Base-by-base conservation (phyloP, 176 grass and related monocot species). In the Oropetium thomaeum region DNA sequence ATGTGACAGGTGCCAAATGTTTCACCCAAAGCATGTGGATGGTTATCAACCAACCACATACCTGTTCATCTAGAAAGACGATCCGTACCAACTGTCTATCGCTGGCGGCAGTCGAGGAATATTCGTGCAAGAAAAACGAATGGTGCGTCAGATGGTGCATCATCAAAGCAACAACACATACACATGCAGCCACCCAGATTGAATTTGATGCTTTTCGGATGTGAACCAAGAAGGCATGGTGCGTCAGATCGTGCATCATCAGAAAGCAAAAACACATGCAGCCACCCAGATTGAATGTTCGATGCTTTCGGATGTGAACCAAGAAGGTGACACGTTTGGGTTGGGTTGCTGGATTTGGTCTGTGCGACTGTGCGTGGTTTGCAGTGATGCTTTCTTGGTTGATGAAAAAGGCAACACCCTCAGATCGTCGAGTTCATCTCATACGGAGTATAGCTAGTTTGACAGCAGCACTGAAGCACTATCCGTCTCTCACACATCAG, bases 71-170 rank as follows among this genome's bases (percentile, higher is more conserved):
- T 75, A 68, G 69, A 74, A 80, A 19, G 40, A 37, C 0, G 1
- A 23, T 23, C 10, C 11, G 6, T 48, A 40, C 26, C 40, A 34
- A 58, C 6, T 19, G 29, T 15, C 47, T 25, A 75, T 55, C 32
- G 35, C n/a, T n/a, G 59, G n/a, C 29, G 37, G 61, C 27, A 19
- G 62, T 5, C n/a, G 34, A 30, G 22, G 32, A n/a, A 58, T 13
- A 39, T 25, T 35, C 11, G 47, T 4, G 62, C 5, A 7, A 44
- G 45, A 32, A 74, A 53, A 65, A 39, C 63, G 38, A 17, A 67
- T 59, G 35, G 23, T 49, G 67, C 79, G 49, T 78, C 85, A 49
- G 84, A 37, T 6, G 14, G 23, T 77, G 58, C 78, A 69, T 79
- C 49, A 74, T n/a, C n/a, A n/a, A n/a, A n/a, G n/a, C n/a, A n/a